These are phyloP conservation scores for Globisporangium middletonii DNA, from an alignment of 352 stramenopile genomes.

Conservation along the genomic window DNA sequence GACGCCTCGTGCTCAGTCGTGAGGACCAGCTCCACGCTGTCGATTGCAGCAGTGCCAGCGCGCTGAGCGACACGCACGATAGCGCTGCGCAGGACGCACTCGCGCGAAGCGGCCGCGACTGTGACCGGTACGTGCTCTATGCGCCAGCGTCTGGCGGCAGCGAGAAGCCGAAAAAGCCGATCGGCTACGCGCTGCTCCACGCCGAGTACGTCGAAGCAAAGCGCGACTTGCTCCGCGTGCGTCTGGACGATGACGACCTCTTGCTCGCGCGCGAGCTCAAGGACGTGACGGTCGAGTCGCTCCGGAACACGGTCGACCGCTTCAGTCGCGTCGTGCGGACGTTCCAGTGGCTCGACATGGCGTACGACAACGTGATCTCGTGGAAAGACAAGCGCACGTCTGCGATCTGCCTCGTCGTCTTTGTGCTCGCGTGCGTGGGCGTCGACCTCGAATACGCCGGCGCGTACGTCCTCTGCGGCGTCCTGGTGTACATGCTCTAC, in stretches of 20 bases:
- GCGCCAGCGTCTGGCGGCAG: constrained; percentile 22
- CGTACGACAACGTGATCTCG: constrained; percentile 75
- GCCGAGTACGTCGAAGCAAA: constrained; percentile 73
- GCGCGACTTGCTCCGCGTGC: constrained; percentile 57
- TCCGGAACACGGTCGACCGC: constrained; percentile 69
- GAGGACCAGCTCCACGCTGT: constrained; percentile 5
- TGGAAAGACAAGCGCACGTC: constrained; percentile 87
- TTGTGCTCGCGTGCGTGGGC: constrained; percentile 62
- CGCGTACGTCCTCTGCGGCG: constrained; percentile 52
- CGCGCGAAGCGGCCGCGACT: constrained; percentile 19
- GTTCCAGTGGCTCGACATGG: constrained; percentile 68
- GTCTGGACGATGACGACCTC: constrained; percentile 40
- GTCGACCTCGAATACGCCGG: constrained; percentile 69
- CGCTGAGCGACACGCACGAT: constrained; percentile 12
- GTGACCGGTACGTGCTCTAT: constrained; percentile 46
- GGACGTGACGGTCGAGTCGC: constrained; percentile 76
- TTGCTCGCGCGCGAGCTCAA: constrained; percentile 62
- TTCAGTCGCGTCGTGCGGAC: constrained; percentile 57
- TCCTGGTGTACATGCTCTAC: constrained; percentile 79
- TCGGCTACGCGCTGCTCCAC: constrained; percentile 51
- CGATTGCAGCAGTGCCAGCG: constrained; percentile 13
- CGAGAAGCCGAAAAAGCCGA: constrained; percentile 27
- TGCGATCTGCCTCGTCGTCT: constrained; percentile 46
- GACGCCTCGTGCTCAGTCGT: constrained; percentile 26
- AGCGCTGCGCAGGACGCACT: constrained; percentile 12